A percentile compares a stretch with the other conserved stretches of the same genome.
These are phyloP conservation scores for Trichosanthes truncata DNA, from an alignment of 306 rosid species.

Conservation along the genomic window DNA sequence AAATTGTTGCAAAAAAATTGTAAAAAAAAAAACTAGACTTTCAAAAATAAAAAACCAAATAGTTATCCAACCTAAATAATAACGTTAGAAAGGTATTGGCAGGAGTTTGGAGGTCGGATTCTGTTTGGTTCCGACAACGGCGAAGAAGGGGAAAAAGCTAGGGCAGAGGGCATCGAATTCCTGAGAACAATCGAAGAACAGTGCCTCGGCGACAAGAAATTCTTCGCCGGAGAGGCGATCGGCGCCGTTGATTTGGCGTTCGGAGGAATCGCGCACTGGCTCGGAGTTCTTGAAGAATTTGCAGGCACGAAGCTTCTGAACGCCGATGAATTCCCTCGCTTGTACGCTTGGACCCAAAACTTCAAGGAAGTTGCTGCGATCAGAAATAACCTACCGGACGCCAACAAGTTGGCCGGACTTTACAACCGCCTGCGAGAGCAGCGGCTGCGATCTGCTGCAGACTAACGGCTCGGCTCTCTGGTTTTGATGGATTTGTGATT, in stretches of 20 bases:
- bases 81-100: too few relatives aligned
- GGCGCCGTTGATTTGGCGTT: slow-evolving; percentile 17
- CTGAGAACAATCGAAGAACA: slow-evolving; percentile 17
- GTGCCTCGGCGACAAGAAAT: slow-evolving; percentile 18
- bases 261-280: slow-evolving; percentile 13
- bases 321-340: slow-evolving; percentile 19
- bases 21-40: too few relatives aligned
- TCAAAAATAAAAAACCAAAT: too few relatives aligned
- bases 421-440: not conserved
- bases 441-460: not conserved
- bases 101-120: not conserved
- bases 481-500: not conserved
- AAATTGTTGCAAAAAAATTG: too few relatives aligned
- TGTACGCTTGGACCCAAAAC: slow-evolving; percentile 32
- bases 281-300: slow-evolving; percentile 12
- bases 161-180: not conserved
- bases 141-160: slow-evolving; percentile 16
- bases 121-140: not conserved
- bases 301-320: slow-evolving; percentile 18
- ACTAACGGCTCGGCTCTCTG: not conserved
- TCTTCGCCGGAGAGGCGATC: slow-evolving; percentile 21
- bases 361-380: slow-evolving; percentile 29
- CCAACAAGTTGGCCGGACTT: not conserved
- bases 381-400: slow-evolving; percentile 29
- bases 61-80: too few relatives aligned